phyloP scores from a whole-genome alignment of 495 filamentous ascomycete species.

The Barbatosphaeria neglecta region DNA sequence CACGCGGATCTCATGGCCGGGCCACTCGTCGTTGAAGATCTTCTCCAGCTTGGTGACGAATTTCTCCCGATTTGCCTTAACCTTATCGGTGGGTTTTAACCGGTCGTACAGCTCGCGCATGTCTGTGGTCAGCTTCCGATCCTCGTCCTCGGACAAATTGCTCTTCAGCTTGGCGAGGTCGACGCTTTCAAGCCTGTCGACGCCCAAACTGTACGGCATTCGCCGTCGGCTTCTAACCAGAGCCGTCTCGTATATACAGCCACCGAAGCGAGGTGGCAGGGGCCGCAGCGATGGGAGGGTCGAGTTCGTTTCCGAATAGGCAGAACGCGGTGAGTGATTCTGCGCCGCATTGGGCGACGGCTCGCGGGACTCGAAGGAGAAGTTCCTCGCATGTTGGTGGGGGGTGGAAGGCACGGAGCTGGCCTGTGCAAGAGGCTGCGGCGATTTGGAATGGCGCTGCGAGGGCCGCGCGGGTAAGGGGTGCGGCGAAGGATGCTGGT shows the following conservation, averaged over 20 bases:
- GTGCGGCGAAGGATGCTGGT: constrained; percentile 10
- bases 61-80: constrained; percentile 58
- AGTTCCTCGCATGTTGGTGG: constrained; percentile 73
- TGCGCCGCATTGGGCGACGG: constrained; percentile 66
- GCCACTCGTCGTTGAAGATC: constrained; percentile 82
- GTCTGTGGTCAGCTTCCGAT: constrained; percentile 63
- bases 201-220: constrained; percentile 85
- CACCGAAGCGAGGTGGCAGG: constrained; percentile 33
- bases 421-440: constrained; percentile 49
- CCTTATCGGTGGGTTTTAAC: constrained; percentile 71
- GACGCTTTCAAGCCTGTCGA: constrained; percentile 56
- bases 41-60: constrained; percentile 79
- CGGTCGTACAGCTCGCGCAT: constrained; percentile 74
- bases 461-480: constrained; percentile 20
- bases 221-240: constrained; percentile 42
- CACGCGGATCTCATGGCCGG: constrained; percentile 77
- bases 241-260: constrained; percentile 72
- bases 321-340: constrained; percentile 81
- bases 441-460: constrained; percentile 17
- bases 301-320: constrained; percentile 76
- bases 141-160: constrained; percentile 61
- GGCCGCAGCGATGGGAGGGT: constrained; percentile 54
- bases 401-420: constrained; percentile 92
- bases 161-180: constrained; percentile 53
- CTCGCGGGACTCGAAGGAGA: constrained; percentile 73